These are phyloP conservation scores for Phylloporus scabripes DNA, from an alignment of 768 basidiomycete genomes.

Conservation along the genomic window DNA sequence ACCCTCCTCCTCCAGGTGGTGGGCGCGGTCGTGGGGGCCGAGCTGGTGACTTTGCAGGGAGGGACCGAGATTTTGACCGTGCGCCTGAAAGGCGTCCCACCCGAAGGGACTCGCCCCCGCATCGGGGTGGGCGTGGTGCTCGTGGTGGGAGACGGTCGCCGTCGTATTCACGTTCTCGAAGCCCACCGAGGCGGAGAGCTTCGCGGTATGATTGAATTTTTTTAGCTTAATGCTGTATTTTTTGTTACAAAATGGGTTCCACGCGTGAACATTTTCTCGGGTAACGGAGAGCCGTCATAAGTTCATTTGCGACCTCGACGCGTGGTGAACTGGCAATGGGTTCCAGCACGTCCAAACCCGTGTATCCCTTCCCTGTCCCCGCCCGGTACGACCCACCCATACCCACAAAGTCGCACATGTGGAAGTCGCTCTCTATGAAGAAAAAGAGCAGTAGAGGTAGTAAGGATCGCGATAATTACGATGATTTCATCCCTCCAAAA, in stretches of 20 bases:
- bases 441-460: constrained; percentile 18
- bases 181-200: constrained; percentile 36
- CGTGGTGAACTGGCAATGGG: constrained; percentile 17
- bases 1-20: constrained; percentile 38
- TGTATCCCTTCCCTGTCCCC: constrained; percentile 17
- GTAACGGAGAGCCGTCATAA: neutral
- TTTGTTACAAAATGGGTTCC: neutral
- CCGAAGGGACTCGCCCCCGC: constrained; percentile 46
- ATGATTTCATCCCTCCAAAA: constrained; percentile 15
- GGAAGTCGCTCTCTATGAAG: constrained; percentile 13
- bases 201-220: constrained; percentile 29
- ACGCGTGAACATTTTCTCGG: neutral
- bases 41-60: constrained; percentile 29
- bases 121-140: constrained; percentile 40
- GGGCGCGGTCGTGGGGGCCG: constrained; percentile 41
- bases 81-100: constrained; percentile 46
- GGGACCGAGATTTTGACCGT: constrained; percentile 35
- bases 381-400: neutral
- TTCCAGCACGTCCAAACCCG: constrained; percentile 18
- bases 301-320: neutral
- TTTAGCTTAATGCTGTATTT: constrained; percentile 2
- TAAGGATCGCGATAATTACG: constrained; percentile 16
- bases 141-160: constrained; percentile 37
- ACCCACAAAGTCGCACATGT: constrained; percentile 10
- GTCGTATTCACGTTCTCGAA: constrained; percentile 37